Evolutionary conservation across 805 yeast genomes (phyloP), one percentile per base, ranked within the genome.

Genomic region (Candida sphagnicola): DNA sequence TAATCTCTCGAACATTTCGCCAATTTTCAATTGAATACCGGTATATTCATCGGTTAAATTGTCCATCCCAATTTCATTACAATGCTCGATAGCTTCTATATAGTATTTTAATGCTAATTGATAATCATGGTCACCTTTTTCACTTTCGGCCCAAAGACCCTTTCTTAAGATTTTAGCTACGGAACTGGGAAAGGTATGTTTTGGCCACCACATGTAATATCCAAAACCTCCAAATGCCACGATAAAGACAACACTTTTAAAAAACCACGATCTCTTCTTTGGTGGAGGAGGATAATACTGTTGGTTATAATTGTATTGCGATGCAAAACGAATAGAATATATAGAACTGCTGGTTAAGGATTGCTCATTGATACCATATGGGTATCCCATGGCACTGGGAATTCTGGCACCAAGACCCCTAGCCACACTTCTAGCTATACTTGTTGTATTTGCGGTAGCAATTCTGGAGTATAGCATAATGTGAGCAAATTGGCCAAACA

Each of bases 11-110:
- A 78, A 85, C 88, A 88, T 83, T 52, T 89, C 95, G 8, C 84
- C 95, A 25, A 87, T 67, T 52, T 90, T 87, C 57, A 91, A 68
- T 53, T 90, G 95, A 38, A 91, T 77, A 0, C 97, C 96, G 0
- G 97, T 90, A 57, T 85, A 90, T 52, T 85, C 91, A 52, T 87
- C 93, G 40, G 78, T 70, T 23, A 84, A 49, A 8, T 73, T 74
- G 44, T 77, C 75, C 62, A 87, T 56, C 0, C 70, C 71, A 33
- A 78, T 61, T 18, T 70, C 64, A 26, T 79, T 73, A 28, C 88
- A 82, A 44, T 76, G 72, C 19, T 77, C 70, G 18, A 89, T 62
- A 0, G 95, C 95, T 46, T 82, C 82, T 31, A 86, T 72, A 59
- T 90, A 91, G 49, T 74, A 70, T 41, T 75, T 73, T 42, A 88